A percentile compares a stretch with the other conserved stretches of the same genome.
Evolutionary conservation across 768 basidiomycete species (phyloP).

Genomic region (Lentinus brumalis): DNA sequence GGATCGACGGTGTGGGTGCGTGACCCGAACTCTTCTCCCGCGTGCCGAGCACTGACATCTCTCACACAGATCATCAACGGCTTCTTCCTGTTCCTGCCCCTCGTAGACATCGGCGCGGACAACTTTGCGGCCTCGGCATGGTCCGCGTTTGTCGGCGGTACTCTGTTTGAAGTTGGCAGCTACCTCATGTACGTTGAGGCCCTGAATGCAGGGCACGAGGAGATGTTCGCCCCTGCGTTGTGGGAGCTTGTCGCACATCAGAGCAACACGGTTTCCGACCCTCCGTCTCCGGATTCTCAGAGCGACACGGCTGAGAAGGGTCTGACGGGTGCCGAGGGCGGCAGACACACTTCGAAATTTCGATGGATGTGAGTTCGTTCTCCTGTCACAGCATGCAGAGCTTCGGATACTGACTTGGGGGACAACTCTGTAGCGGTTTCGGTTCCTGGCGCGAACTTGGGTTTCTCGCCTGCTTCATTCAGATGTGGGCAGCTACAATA

Average conservation of each 20-base stretch:
- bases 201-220: conserved; percentile 47
- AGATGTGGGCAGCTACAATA: conserved; percentile 56
- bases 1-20: conserved; percentile 26
- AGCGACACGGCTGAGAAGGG: conserved; percentile 8
- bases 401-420: not conserved
- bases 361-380: conserved; percentile 30
- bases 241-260: conserved; percentile 20
- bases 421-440: conserved; percentile 17
- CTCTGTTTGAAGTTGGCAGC: conserved; percentile 60
- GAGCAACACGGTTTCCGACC: not conserved
- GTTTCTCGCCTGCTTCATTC: conserved; percentile 51
- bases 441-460: conserved; percentile 44
- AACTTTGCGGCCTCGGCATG: conserved; percentile 36
- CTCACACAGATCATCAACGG: conserved; percentile 57
- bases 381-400: conserved; percentile 15
- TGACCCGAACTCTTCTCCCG: conserved; percentile 35
- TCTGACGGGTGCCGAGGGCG: not conserved
- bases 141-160: conserved; percentile 59
- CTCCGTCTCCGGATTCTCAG: not conserved
- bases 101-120: conserved; percentile 34
- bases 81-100: conserved; percentile 53
- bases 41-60: conserved; percentile 4
- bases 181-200: conserved; percentile 57
- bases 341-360: conserved; percentile 4
- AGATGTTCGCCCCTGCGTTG: conserved; percentile 40